Percentiles rank a stretch among this genome's conserved stretches.
Conservation (phyloP, 495 filamentous ascomycete genomes). For the Trichocladium antarcticum region DNA sequence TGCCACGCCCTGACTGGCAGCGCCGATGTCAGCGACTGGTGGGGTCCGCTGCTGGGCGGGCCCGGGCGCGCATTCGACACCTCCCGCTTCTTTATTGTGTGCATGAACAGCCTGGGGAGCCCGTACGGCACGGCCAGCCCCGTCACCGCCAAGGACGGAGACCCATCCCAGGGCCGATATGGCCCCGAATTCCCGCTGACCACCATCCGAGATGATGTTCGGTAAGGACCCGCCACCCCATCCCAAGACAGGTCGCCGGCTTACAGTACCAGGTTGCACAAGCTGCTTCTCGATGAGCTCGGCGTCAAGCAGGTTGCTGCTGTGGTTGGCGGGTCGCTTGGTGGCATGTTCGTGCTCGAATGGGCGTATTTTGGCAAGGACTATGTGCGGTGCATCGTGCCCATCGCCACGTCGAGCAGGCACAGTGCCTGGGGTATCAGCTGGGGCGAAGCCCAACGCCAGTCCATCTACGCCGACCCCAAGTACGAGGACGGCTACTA, state of each 20-base stretch:
- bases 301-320: conserved; percentile 78
- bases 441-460: conserved; percentile 94
- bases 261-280: conserved; percentile 58
- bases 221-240: conserved; percentile 40
- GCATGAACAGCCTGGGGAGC: conserved; percentile 91
- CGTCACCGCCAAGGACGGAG: conserved; percentile 74
- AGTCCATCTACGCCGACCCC: conserved; percentile 96
- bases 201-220: conserved; percentile 90
- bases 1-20: conserved; percentile 95
- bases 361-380: conserved; percentile 94
- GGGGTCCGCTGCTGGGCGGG: conserved; percentile 87
- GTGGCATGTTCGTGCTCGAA: conserved; percentile 92
- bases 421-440: conserved; percentile 99
- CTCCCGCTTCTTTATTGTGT: conserved; percentile 86
- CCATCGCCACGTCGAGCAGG: conserved; percentile 86
- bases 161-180: conserved; percentile 63
- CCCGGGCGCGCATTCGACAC: conserved; percentile 85
- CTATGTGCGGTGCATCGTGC: conserved; percentile 82
- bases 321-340: conserved; percentile 95
- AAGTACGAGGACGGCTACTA: conserved; percentile 99
- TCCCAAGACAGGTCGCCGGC: not conserved
- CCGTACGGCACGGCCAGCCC: conserved; percentile 95
- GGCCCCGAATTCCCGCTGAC: conserved; percentile 95
- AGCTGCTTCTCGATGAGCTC: conserved; percentile 77
- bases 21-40: conserved; percentile 95